Evolutionary conservation across 1,284 basidiomycete species (phyloP), one percentile per base, ranked within the genome.

Genomic region (Rhodotorula sp.): DNA sequence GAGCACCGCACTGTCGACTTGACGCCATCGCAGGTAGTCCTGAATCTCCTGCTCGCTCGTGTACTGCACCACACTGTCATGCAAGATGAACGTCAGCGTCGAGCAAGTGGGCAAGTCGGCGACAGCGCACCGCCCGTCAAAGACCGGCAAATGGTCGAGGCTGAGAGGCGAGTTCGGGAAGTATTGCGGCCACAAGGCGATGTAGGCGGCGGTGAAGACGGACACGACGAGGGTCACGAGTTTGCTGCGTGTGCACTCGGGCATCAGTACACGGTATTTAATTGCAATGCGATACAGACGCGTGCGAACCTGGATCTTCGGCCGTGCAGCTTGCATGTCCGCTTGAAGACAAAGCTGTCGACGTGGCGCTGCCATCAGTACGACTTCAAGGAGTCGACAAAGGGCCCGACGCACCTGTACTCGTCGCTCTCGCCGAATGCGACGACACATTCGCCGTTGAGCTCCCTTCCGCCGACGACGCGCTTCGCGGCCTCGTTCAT

Each of bases 391-490:
- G 14, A 7, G 13, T 42, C 8, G 10, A 19, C 3, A 44, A 17
- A 49, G 34, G n/a, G 23, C 8, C 53, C 50, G n/a, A 53, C 45
- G 71, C 75, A 91, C 93, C 93, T 97, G 83, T 88, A 98, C 82
- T 99, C 97, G 81, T 99, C 97, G 54, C 93, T 96, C 84, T 99
- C 92, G 2, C 96, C 96, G 81, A 97, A 99, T 0, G 87, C 96
- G 10, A 92, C 83, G 64, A 96, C 87, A 79, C 95, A 92, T 57
- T 87, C 86, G 78, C 90, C 90, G 78, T 90, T 88, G 41, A 75
- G 61, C 46, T 78, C 77, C 49, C 69, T 61, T 1, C 73, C 77
- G 50, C 88, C 83, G 90, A 99, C 91, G 49, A 97, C 86, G 57
- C 88, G 84, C 74, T 85, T 85, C 0, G 97, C 96, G 0, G 94